Evolutionary conservation across 2,329 filamentous ascomycete species (phyloP), one percentile per base, ranked within the genome.

Genomic region (Monilinia aucupariae): DNA sequence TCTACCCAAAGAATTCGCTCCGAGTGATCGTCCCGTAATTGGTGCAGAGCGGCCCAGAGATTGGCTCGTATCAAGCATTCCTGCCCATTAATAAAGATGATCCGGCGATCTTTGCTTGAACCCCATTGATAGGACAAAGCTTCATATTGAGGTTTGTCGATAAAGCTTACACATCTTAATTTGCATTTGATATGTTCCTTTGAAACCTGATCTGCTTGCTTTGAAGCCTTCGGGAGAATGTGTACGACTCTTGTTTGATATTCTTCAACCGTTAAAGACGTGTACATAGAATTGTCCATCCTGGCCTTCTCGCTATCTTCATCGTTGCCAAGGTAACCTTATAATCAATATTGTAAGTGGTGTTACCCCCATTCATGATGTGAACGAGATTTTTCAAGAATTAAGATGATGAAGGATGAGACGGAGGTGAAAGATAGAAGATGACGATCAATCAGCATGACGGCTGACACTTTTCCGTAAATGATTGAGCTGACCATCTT

Each of bases 181-280:
- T 47, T 12, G 53, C 41, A 47, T 47, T 32, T 20, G 45, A 56
- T 20, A 17, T 22, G n/a, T 7, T 45, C n/a, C 7, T 47, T 45
- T 20, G 20, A 8, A 6, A 12, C 25, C 4, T 2, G 34, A 54
- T n/a, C 52, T 27, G 41, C 12, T 47, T 34, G 20, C 9, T 12
- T 56, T 17, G 7, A 2, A 25, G 3, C 4, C 10, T 3, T 34
- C 32, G 41, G 41, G 4, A 34, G 53, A 20, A 56, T 27, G 12
- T 47, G n/a, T 34, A 56, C 53, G 20, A 56, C 53, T 56, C 41
- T 41, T 56, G 17, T 56, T 17, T 47, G 53, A 25, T 20, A 32
- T 22, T 34, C 12, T 10, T 45, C 53, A 22, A n/a, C 32, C 6
- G 30, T 45, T 17, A 45, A 45, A 45, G 27, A 22, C 15, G 7